Evolutionary conservation across 805 yeast species (phyloP).

Genomic region (Candida berthetii): DNA sequence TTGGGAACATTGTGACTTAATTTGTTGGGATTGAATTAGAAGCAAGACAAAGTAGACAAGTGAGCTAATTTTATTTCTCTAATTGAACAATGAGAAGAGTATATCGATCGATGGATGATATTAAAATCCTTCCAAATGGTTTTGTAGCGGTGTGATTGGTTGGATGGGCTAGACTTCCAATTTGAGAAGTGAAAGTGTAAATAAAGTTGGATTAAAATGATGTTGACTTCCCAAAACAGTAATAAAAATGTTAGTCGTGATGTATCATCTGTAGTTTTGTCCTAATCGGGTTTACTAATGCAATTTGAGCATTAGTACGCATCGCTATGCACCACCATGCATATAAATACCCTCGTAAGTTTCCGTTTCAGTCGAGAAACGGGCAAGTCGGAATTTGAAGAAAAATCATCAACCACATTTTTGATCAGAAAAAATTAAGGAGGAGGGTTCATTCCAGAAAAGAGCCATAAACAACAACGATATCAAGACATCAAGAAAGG

Average conservation of each 20-base stretch:
- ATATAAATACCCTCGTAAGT: not conserved
- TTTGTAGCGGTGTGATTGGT: constrained; percentile 8
- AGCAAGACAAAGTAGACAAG: no score
- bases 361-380: not conserved
- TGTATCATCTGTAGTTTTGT: constrained; percentile 1
- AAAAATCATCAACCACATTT: no score
- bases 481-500: not conserved
- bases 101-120: no score
- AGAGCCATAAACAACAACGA: not conserved
- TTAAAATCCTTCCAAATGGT: not conserved
- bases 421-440: not conserved
- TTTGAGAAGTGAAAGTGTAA: constrained; percentile 1
- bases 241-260: not conserved
- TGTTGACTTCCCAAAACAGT: not conserved
- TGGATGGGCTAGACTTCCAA: constrained; percentile 9
- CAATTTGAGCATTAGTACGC: not conserved
- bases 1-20: constrained; percentile 17
- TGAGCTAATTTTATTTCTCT: not conserved
- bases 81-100: no score
- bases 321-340: not conserved
- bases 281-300: no score
- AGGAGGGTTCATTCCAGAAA: not conserved
- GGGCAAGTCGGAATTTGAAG: not conserved
- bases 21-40: no score
- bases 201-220: no score